Conservation (phyloP, 352 stramenopile genomes). For the Pseudoperonospora humuli region DNA sequence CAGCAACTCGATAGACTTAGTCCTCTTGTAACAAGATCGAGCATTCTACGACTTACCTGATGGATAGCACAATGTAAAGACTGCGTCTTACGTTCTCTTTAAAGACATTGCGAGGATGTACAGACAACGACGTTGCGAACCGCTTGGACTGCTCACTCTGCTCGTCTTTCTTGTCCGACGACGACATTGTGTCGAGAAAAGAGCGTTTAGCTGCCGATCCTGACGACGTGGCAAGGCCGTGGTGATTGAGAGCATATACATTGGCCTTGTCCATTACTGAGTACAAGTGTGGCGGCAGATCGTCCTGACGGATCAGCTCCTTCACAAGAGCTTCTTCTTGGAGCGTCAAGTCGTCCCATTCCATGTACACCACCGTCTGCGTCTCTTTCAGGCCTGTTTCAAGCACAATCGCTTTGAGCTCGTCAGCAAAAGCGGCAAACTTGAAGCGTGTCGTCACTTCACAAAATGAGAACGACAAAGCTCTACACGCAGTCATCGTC, state of each 20-base stretch:
- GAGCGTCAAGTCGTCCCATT: slow-evolving; percentile 38
- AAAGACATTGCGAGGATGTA: slow-evolving; percentile 27
- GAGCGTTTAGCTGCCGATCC: slow-evolving; percentile 5
- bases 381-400: slow-evolving; percentile 38
- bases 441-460: slow-evolving; percentile 30
- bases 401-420: slow-evolving; percentile 42
- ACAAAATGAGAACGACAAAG: slow-evolving; percentile 45
- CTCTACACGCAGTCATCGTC: slow-evolving; percentile 42
- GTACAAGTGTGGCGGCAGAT: slow-evolving; percentile 38
- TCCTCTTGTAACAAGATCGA: too few relatives aligned
- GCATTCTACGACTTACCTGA: slow-evolving; percentile 29
- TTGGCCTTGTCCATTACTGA: slow-evolving; percentile 42
- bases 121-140: background rate
- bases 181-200: slow-evolving; percentile 12
- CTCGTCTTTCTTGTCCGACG: slow-evolving; percentile 1
- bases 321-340: slow-evolving; percentile 32
- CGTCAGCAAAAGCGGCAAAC: slow-evolving; percentile 30
- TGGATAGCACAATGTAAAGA: slow-evolving; percentile 47
- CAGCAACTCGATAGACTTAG: too few relatives aligned
- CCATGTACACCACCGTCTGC: slow-evolving; percentile 45
- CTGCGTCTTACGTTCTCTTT: slow-evolving; percentile 45
- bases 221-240: slow-evolving; percentile 7
- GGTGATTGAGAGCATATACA: slow-evolving; percentile 37
- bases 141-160: background rate
- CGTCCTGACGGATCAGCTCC: slow-evolving; percentile 34